Evolutionary conservation across 1,284 basidiomycete species (phyloP), one percentile per base, ranked within the genome.

Genomic region (Cutaneotrichosporon cavernicola): DNA sequence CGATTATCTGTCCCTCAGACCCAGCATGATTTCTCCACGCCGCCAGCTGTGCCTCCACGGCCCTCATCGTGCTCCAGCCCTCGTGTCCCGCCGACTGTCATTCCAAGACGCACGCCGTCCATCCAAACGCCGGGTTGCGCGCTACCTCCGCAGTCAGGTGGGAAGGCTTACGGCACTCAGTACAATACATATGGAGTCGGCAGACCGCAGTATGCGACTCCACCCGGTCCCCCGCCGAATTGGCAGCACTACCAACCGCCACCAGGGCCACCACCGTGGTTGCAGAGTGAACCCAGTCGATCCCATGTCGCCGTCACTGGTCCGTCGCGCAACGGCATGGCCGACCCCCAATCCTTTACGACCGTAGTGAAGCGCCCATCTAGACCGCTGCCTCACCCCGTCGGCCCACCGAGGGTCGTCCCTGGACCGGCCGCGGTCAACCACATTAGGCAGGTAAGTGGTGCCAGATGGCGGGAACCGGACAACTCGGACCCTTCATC

Each of bases 91-190:
- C 43, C 32, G 30, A 30, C 30, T 2, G 43, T 7, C 43, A 18
- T 7, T 3, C 30, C 30, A 16, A 2, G 13, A 1, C 26, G 30
- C 11, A 52, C 30, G 31, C 31, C 60, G 26, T 43, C 58, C 31
- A 21, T 34, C 9, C 32, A n/a, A 5, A 34, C 21, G 34, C 58
- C 57, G 38, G 16, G 32, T 30, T 6, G 31, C 7, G 36, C 60
- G 11, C 60, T 67, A 14, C 69, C 69, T 1, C 30, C 62, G 6
- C 40, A 67, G 6, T 64, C 70, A 8, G 56, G 65, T 5, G 51
- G 31, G 30, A 30, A 52, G 30, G 30, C 18, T 1, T 52, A 52
- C 30, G 14, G 16, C 30, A 32, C 30, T 32, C 51, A 30, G 7
- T 18, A 14, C 30, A 52, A 26, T 26, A 26, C 26, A 26, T 26